Percentiles rank a stretch among this genome's conserved stretches.
phyloP scores from a whole-genome alignment of 352 stramenopile species.

The Phytophthora rubi region DNA sequence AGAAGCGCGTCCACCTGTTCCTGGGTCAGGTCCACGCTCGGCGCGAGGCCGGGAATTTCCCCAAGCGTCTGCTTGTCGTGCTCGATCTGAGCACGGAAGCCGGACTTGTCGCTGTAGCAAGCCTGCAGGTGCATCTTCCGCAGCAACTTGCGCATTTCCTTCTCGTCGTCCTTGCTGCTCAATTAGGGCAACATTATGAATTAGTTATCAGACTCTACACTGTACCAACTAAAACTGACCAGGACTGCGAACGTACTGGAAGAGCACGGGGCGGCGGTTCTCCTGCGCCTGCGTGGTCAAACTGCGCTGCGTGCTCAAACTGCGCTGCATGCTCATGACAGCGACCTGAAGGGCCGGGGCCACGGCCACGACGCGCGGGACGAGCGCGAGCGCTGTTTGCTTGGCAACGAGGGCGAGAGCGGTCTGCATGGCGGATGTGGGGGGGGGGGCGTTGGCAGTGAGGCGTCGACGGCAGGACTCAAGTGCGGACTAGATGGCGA shows the following conservation, averaged over 20 bases:
- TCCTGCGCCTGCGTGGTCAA: conserved; percentile 36
- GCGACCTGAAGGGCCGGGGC: conserved; percentile 30
- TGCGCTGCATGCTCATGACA: conserved; percentile 30
- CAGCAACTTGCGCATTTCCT: conserved; percentile 80
- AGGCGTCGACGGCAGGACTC: conserved; percentile 10
- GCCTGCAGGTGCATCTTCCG: conserved; percentile 82
- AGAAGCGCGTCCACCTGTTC: conserved; percentile 76
- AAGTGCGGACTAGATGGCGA: conserved; percentile 22
- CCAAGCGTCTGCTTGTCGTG: conserved; percentile 74
- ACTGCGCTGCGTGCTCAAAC: conserved; percentile 25
- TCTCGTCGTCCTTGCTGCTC: conserved; percentile 84
- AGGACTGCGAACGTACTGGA: conserved; percentile 22
- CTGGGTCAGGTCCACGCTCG: conserved; percentile 56
- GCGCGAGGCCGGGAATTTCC: conserved; percentile 62
- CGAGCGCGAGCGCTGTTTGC: conserved; percentile 29
- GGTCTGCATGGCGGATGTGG: conserved; percentile 25
- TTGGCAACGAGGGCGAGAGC: conserved; percentile 35
- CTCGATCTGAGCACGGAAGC: conserved; percentile 62
- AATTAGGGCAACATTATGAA: neutral
- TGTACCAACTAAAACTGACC: neutral
- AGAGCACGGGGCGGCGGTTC: conserved; percentile 33
- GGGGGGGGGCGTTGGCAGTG: conserved; percentile 16
- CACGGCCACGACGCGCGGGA: conserved; percentile 24
- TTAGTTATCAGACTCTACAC: conserved; percentile 9
- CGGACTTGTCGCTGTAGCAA: conserved; percentile 55